phyloP scores from a whole-genome alignment of 768 basidiomycete genomes.

The Amanita fuliginea region DNA sequence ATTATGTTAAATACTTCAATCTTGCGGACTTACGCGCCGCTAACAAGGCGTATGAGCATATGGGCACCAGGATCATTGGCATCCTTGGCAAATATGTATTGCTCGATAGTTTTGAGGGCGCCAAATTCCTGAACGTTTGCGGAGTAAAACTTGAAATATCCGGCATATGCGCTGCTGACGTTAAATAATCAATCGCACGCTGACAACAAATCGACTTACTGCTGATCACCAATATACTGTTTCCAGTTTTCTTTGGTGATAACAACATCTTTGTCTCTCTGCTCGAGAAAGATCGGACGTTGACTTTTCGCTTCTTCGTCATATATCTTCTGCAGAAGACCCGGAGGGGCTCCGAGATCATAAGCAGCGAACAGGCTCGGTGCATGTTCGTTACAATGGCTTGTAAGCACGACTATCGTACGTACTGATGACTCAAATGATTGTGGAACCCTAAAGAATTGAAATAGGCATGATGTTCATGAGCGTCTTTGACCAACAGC shows the following conservation, averaged over 20 bases:
- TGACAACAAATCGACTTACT: conserved; percentile 19
- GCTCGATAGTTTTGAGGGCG: conserved; percentile 28
- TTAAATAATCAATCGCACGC: neutral
- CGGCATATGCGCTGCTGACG: conserved; percentile 23
- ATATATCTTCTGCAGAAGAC: conserved; percentile 37
- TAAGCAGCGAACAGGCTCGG: conserved; percentile 44
- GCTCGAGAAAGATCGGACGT: conserved; percentile 26
- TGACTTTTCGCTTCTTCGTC: conserved; percentile 26
- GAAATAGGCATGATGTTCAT: conserved; percentile 41
- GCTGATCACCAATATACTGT: conserved; percentile 35
- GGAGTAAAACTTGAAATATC: conserved; percentile 29
- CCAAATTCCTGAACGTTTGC: conserved; percentile 26
- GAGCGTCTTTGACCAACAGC: conserved; percentile 36
- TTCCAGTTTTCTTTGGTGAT: conserved; percentile 37
- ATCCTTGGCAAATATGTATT: conserved; percentile 30
- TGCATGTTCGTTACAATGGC: neutral
- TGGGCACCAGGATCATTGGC: conserved; percentile 20
- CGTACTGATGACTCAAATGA: conserved; percentile 48
- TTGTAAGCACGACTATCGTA: conserved; percentile 11
- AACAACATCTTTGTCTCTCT: conserved; percentile 21
- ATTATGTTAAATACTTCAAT: neutral
- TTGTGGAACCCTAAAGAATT: conserved; percentile 36
- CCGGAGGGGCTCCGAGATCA: conserved; percentile 39
- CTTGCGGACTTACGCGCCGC: conserved; percentile 21
- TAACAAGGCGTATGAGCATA: conserved; percentile 25